phyloP scores from a whole-genome alignment of 2,329 filamentous ascomycete species.

The Scedosporium boydii region DNA sequence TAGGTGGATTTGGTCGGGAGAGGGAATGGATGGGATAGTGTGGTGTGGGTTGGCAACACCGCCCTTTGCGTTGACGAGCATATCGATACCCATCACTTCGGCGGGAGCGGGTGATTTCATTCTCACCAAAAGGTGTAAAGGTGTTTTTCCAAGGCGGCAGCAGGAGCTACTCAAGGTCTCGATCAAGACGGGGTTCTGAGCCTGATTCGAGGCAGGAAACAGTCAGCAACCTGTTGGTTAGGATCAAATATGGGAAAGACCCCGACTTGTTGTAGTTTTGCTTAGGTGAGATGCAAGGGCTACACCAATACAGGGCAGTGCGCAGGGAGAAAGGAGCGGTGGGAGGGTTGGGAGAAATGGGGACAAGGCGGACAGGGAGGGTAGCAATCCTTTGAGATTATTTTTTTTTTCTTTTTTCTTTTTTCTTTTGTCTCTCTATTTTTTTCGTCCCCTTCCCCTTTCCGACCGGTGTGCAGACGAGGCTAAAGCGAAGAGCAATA shows the following conservation, averaged over 20 bases:
- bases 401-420: no score
- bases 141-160: neutral
- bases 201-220: neutral
- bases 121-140: neutral
- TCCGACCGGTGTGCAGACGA: neutral
- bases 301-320: neutral
- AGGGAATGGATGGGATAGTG: slow-evolving; percentile 13
- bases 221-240: neutral
- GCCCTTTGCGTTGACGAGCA: slow-evolving; percentile 11
- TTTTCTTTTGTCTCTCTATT: neutral
- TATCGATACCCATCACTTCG: slow-evolving; percentile 13
- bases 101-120: slow-evolving; percentile 13
- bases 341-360: neutral
- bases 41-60: slow-evolving; percentile 13
- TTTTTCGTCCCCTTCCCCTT: neutral
- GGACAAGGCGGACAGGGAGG: neutral
- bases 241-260: neutral
- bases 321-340: neutral
- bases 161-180: neutral
- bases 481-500: neutral
- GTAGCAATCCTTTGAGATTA: neutral
- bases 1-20: slow-evolving; percentile 15
- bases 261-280: neutral
- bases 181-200: neutral
- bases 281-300: neutral